phyloP scores from a whole-genome alignment of 306 rosid species.

The Cucurbita maxima region DNA sequence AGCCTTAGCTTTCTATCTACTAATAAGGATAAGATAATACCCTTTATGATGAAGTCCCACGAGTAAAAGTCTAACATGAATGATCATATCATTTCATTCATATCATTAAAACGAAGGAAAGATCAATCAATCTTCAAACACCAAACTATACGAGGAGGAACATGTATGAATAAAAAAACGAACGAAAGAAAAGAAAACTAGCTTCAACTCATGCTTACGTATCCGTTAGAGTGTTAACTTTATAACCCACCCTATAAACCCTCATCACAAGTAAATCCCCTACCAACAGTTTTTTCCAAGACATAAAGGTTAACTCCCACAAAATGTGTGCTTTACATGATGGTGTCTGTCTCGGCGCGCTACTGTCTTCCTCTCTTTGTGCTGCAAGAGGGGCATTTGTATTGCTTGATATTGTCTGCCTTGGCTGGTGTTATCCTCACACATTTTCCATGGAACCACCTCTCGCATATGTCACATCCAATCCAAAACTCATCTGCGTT shows the following conservation, averaged over 20 bases:
- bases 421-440: conserved; percentile 50
- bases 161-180: neutral
- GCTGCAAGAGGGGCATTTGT: conserved; percentile 47
- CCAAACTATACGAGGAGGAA: neutral
- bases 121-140: neutral
- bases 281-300: neutral
- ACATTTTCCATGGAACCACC: conserved; percentile 50
- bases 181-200: neutral
- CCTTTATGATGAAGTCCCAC: neutral
- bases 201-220: neutral
- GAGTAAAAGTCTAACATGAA: neutral
- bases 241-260: neutral
- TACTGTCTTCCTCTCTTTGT: conserved; percentile 27
- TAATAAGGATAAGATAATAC: no score
- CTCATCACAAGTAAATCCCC: conserved; percentile 2
- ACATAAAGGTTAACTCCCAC: conserved; percentile 6
- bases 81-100: neutral
- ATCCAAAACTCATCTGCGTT: conserved; percentile 47
- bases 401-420: conserved; percentile 38
- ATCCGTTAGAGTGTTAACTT: neutral
- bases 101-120: neutral
- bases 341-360: neutral
- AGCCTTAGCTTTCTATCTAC: neutral
- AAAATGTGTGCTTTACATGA: conserved; percentile 3
- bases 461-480: conserved; percentile 46